Conservation (phyloP, 106 monocot genomes). For the Apostasia shenzhenica region DNA sequence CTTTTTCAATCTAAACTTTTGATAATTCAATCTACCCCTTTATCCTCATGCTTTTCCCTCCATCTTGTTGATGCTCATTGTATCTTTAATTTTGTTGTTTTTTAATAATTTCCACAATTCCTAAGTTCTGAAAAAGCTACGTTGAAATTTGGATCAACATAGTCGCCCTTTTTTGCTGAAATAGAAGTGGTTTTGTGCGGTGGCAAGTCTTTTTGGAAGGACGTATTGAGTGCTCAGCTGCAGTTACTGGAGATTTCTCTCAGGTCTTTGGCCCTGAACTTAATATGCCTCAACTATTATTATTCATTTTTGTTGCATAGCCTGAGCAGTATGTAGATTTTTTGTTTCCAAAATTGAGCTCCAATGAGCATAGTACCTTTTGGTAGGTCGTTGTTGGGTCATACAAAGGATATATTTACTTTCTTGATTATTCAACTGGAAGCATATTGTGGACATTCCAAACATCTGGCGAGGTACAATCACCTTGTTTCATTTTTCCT, state of each 20-base stretch:
- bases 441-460: constrained; percentile 61
- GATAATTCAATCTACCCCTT: too few relatives aligned
- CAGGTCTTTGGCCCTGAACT: constrained; percentile 29
- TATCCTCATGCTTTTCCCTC: too few relatives aligned
- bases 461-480: constrained; percentile 81
- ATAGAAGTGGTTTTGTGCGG: constrained; percentile 44
- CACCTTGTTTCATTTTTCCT: background rate
- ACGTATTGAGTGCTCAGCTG: constrained; percentile 89
- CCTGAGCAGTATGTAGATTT: background rate
- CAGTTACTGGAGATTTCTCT: constrained; percentile 72
- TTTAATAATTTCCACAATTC: too few relatives aligned
- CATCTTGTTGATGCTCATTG: too few relatives aligned
- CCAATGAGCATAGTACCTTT: constrained; percentile 1
- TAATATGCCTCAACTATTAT: background rate
- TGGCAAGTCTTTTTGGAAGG: constrained; percentile 83
- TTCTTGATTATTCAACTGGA: constrained; percentile 61
- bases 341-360: background rate
- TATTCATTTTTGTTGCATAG: background rate
- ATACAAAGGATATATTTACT: constrained; percentile 90
- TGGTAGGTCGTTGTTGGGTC: constrained; percentile 90
- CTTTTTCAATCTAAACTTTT: too few relatives aligned
- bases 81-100: too few relatives aligned
- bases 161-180: too few relatives aligned
- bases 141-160: too few relatives aligned
- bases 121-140: too few relatives aligned